A percentile compares a stretch with the other conserved stretches of the same genome.
These are phyloP conservation scores for Fraxinus excelsior DNA, from an alignment of 257 asterid genomes.

Conservation along the genomic window DNA sequence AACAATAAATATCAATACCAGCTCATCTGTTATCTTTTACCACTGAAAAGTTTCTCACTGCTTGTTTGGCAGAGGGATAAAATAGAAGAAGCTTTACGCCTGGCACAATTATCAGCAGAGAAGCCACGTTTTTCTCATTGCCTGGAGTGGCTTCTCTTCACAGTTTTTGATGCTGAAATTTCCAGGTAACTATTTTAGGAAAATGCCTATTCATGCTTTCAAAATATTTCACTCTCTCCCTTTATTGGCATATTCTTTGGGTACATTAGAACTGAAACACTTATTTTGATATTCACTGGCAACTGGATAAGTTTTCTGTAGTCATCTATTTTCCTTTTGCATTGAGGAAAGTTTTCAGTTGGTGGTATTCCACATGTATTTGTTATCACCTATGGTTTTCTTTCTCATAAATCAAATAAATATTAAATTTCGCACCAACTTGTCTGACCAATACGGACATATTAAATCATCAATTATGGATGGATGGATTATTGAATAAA, in stretches of 20 bases:
- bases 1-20: not conserved
- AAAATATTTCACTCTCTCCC: constrained; percentile 12
- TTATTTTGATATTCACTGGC: constrained; percentile 14
- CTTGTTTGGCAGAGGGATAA: constrained; percentile 78
- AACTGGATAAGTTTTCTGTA: constrained; percentile 3
- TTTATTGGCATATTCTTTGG: constrained; percentile 15
- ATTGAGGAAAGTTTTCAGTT: not conserved
- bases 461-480: not conserved
- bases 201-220: constrained; percentile 2
- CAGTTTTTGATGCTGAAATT: constrained; percentile 97
- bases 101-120: constrained; percentile 91
- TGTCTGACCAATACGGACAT: not conserved
- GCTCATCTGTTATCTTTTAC: not conserved
- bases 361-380: not conserved
- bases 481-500: constrained; percentile 7
- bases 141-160: constrained; percentile 98
- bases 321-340: not conserved
- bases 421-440: constrained; percentile 2
- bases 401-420: constrained; percentile 10
- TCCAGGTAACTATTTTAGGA: constrained; percentile 57
- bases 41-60: not conserved
- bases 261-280: constrained; percentile 12
- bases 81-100: constrained; percentile 91
- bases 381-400: not conserved
- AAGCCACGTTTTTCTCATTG: constrained; percentile 99